Evolutionary conservation across 108 stramenopile species (phyloP).

Genomic region (Conticribra guillardii): DNA sequence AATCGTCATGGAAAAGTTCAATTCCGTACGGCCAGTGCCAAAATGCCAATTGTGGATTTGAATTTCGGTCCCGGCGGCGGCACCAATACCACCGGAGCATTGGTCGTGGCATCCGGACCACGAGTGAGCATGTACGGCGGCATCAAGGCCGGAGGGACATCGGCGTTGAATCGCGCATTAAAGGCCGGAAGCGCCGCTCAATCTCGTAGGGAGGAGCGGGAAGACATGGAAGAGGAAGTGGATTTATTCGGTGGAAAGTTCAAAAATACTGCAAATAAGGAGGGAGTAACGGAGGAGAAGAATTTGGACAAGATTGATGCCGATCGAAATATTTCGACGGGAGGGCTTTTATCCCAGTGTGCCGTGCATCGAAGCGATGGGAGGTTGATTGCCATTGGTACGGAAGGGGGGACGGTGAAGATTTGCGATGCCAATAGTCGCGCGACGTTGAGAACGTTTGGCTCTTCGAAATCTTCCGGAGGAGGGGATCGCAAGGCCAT

Average conservation of each 20-base stretch:
- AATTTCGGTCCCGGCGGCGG: conserved; percentile 16
- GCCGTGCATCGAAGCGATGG: conserved; percentile 72
- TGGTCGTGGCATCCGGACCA: conserved; percentile 78
- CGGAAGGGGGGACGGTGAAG: conserved; percentile 65
- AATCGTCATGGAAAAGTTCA: conserved; percentile 24
- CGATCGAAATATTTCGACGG: conserved; percentile 74
- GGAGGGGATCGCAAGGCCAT: conserved; percentile 55
- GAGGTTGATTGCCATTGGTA: conserved; percentile 76
- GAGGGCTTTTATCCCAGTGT: conserved; percentile 67
- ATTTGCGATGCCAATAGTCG: conserved; percentile 76
- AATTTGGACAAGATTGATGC: conserved; percentile 41
- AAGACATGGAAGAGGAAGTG: conserved; percentile 13
- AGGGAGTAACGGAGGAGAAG: conserved; percentile 2
- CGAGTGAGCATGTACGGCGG: conserved; percentile 73
- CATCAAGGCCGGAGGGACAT: conserved; percentile 16
- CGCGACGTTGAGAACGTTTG: conserved; percentile 70
- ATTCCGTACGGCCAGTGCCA: conserved; percentile 11
- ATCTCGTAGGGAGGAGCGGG: neutral
- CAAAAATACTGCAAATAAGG: no score
- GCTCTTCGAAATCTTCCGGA: conserved; percentile 19
- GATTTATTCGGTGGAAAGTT: conserved; percentile 21
- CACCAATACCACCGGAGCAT: neutral
- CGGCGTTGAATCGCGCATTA: conserved; percentile 54
- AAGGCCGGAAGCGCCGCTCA: conserved; percentile 18
- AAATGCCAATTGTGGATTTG: conserved; percentile 4